A percentile compares a stretch with the other conserved stretches of the same genome.
phyloP scores from a whole-genome alignment of 1,284 basidiomycete species.

The Tylopilus orsonianus region DNA sequence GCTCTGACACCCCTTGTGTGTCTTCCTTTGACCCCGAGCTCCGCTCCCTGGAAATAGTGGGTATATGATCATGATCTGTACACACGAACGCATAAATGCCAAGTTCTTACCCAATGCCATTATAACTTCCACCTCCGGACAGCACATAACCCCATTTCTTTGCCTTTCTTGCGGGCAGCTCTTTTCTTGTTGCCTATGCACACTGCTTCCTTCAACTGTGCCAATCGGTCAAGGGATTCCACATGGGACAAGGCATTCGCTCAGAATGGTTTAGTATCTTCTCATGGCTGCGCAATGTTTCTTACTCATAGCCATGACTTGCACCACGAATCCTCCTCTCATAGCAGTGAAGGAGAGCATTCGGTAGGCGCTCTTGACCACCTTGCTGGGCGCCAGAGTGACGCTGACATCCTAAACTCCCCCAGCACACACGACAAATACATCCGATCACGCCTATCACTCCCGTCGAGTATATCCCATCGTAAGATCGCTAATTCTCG shows the following conservation, averaged over 20 bases:
- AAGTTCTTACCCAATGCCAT: slow-evolving; percentile 36
- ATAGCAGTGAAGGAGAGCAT: slow-evolving; percentile 30
- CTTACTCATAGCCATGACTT: slow-evolving; percentile 34
- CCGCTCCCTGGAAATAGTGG: slow-evolving; percentile 43
- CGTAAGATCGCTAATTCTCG: slow-evolving; percentile 24
- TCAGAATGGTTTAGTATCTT: slow-evolving; percentile 42
- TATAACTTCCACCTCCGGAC: slow-evolving; percentile 32
- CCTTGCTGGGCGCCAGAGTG: neutral
- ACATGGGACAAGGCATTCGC: slow-evolving; percentile 38
- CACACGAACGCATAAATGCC: slow-evolving; percentile 40
- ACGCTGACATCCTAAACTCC: slow-evolving; percentile 16
- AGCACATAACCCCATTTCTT: slow-evolving; percentile 22
- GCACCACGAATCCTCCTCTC: slow-evolving; percentile 22
- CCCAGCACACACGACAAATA: slow-evolving; percentile 31
- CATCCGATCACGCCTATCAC: slow-evolving; percentile 39
- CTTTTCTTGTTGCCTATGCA: slow-evolving; percentile 31
- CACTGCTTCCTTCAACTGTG: slow-evolving; percentile 28
- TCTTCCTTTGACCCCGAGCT: slow-evolving; percentile 45
- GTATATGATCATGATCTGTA: slow-evolving; percentile 39
- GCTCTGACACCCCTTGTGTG: slow-evolving; percentile 42
- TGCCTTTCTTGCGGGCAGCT: slow-evolving; percentile 24
- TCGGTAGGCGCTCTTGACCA: slow-evolving; percentile 18
- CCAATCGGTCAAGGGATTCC: slow-evolving; percentile 33
- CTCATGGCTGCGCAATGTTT: slow-evolving; percentile 36
- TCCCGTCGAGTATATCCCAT: slow-evolving; percentile 33